phyloP scores from a whole-genome alignment of 139 green algal genomes.

The Chlamydomonas sphaeroides region DNA sequence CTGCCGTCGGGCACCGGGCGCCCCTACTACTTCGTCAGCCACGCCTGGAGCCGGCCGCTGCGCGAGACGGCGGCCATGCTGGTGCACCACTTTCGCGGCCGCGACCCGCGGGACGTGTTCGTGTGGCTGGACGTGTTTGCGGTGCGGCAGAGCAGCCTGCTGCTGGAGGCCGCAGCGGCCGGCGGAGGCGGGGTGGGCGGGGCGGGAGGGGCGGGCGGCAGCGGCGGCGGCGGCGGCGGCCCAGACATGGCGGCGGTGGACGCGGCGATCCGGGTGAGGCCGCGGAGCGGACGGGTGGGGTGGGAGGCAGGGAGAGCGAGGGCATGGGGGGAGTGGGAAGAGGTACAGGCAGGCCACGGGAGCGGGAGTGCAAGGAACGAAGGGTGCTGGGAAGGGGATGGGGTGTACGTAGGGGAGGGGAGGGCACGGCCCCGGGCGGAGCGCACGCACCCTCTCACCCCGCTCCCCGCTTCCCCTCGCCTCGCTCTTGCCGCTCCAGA shows the following conservation, averaged over 20 bases:
- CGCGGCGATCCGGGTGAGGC: not conserved
- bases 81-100: conserved; percentile 24
- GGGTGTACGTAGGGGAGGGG: too few relatives aligned
- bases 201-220: too few relatives aligned
- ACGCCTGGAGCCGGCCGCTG: conserved; percentile 34
- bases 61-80: conserved; percentile 15
- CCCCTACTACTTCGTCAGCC: conserved; percentile 39
- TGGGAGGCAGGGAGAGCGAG: not conserved
- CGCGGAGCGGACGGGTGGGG: not conserved
- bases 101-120: conserved; percentile 1
- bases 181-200: too few relatives aligned
- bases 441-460: not conserved
- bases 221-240: not conserved
- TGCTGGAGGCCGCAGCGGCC: too few relatives aligned
- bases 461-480: not conserved
- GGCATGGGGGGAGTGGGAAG: not conserved
- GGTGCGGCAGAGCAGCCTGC: not conserved
- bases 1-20: not conserved
- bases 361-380: not conserved
- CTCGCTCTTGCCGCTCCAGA: not conserved
- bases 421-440: too few relatives aligned
- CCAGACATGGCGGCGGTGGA: conserved; percentile 3
- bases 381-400: too few relatives aligned
- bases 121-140: conserved; percentile 27
- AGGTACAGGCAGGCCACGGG: too few relatives aligned